Evolutionary conservation across 805 yeast species (phyloP).

Genomic region (Maudiozyma bulderi): DNA sequence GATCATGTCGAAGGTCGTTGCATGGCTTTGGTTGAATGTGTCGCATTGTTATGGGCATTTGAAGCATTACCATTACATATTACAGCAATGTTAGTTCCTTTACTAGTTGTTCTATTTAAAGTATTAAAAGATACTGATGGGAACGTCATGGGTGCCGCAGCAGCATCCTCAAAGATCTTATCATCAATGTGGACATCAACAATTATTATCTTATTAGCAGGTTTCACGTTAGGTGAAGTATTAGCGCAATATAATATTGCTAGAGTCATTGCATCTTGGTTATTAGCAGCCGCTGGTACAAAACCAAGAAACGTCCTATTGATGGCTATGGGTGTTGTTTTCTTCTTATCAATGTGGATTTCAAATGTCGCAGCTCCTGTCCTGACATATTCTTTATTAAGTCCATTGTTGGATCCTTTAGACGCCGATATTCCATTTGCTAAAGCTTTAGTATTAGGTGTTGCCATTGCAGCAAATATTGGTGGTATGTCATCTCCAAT

Average conservation of each 20-base stretch:
- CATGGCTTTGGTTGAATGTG: constrained; percentile 54
- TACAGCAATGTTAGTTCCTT: constrained; percentile 79
- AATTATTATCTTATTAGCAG: constrained; percentile 80
- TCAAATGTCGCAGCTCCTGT: constrained; percentile 97
- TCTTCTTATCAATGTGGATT: constrained; percentile 88
- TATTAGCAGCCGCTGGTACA: constrained; percentile 71
- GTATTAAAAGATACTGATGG: constrained; percentile 49
- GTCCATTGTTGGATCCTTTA: constrained; percentile 72
- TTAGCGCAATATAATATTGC: constrained; percentile 85
- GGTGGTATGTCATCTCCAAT: constrained; percentile 98
- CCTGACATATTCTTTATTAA: constrained; percentile 74
- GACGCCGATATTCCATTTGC: constrained; percentile 73
- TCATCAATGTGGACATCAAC: constrained; percentile 91
- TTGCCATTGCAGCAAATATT: constrained; percentile 82
- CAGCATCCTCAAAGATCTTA: constrained; percentile 60
- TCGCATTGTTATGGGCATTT: constrained; percentile 83
- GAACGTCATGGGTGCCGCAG: constrained; percentile 50
- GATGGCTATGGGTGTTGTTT: constrained; percentile 74
- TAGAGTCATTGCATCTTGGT: constrained; percentile 75
- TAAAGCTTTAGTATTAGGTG: constrained; percentile 76
- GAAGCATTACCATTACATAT: constrained; percentile 88
- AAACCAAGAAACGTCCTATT: constrained; percentile 69
- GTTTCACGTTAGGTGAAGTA: constrained; percentile 90
- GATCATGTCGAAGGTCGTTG: constrained; percentile 54
- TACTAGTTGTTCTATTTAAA: constrained; percentile 60